Conservation (phyloP, 2,329 filamentous ascomycete species). For the Aureobasidium pullulans region DNA sequence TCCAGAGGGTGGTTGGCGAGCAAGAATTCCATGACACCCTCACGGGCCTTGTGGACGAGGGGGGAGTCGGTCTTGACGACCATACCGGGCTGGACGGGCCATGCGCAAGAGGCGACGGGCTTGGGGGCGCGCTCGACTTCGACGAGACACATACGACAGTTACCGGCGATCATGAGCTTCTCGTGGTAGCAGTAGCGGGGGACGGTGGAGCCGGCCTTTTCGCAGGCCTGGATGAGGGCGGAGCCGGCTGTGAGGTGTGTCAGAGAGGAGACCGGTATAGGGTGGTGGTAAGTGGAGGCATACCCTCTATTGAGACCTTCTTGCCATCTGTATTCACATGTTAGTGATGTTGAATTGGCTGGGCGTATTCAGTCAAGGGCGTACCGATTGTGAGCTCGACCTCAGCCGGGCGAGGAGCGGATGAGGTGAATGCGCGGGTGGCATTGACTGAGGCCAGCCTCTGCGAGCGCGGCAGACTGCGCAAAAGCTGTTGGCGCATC, state of each 20-base stretch:
- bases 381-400: constrained; percentile 93
- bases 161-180: constrained; percentile 98
- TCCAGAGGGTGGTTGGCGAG: constrained; percentile 94
- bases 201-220: constrained; percentile 87
- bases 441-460: constrained; percentile 47
- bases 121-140: constrained; percentile 96
- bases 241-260: constrained; percentile 63
- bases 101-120: constrained; percentile 95
- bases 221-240: constrained; percentile 96
- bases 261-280: background rate
- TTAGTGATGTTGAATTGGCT: constrained; percentile 14
- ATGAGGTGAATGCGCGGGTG: constrained; percentile 75
- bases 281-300: constrained; percentile 6
- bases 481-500: constrained; percentile 58
- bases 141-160: constrained; percentile 99
- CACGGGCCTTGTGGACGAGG: constrained; percentile 91
- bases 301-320: constrained; percentile 97
- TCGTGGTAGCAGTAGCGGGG: constrained; percentile 99
- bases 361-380: constrained; percentile 21
- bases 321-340: constrained; percentile 68
- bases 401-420: constrained; percentile 71
- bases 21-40: constrained; percentile 98
- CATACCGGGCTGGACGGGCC: constrained; percentile 98
- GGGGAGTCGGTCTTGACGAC: constrained; percentile 98
- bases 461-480: constrained; percentile 53